These are phyloP conservation scores for Hansenula lynferdii DNA, from an alignment of 1,139 yeast genomes.

Conservation along the genomic window DNA sequence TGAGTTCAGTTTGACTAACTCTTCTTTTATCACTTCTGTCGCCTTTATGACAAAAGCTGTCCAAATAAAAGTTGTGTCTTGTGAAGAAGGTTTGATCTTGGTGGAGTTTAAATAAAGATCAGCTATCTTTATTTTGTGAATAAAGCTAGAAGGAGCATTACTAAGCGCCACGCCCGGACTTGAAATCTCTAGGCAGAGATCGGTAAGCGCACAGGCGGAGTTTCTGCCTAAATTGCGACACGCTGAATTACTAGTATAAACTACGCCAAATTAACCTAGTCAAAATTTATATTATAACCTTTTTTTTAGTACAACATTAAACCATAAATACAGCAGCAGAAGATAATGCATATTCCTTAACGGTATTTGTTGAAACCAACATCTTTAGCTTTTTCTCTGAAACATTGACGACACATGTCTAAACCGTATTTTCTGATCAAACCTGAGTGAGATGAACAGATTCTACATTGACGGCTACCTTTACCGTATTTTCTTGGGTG, in stretches of 20 bases:
- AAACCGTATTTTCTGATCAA: constrained; percentile 99
- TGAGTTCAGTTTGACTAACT: too few species aligned
- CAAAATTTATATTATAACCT: constrained; percentile 2
- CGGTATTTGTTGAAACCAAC: constrained; percentile 99
- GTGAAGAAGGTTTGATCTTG: too few species aligned
- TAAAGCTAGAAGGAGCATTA: not conserved
- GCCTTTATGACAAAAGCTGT: too few species aligned
- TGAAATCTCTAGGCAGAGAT: not conserved
- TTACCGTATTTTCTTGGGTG: constrained; percentile 99
- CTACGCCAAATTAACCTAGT: not conserved
- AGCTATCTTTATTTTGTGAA: too few species aligned
- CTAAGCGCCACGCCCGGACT: not conserved
- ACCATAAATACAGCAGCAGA: constrained; percentile 8
- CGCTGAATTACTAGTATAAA: not conserved
- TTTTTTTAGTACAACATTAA: constrained; percentile 16
- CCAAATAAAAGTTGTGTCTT: too few species aligned
- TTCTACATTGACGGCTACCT: constrained; percentile 99
- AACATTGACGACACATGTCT: constrained; percentile 99
- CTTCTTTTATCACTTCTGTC: too few species aligned
- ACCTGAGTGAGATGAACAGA: constrained; percentile 98
- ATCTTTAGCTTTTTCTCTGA: constrained; percentile 99
- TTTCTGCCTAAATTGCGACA: too few species aligned
- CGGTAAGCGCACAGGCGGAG: not conserved
- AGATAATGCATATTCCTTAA: constrained; percentile 39
- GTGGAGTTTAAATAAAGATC: too few species aligned